Evolutionary conservation across 2,329 filamentous ascomycete species (phyloP).

Genomic region (Fusarium concolor): DNA sequence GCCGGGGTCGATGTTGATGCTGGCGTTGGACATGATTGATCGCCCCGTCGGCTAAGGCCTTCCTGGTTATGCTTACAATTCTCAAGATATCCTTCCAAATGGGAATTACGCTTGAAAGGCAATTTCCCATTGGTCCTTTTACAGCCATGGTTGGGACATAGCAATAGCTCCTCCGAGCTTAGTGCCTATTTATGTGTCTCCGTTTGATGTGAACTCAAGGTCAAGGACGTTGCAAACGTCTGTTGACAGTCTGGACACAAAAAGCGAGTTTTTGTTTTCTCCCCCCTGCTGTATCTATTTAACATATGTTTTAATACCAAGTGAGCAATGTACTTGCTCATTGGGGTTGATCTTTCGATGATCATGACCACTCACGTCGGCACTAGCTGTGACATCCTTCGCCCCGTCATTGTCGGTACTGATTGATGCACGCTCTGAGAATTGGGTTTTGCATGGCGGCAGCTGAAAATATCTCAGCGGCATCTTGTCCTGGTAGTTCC

Average conservation of each 20-base stretch:
- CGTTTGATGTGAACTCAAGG: not conserved
- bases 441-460: not conserved
- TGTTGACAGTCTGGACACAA: not conserved
- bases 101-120: not conserved
- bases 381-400: too few species aligned
- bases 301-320: not conserved
- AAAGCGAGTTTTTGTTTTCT: not conserved
- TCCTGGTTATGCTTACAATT: not conserved
- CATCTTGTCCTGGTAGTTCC: not conserved
- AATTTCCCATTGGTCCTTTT: not conserved
- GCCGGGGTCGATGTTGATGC: not conserved
- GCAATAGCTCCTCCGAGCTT: not conserved
- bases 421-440: not conserved
- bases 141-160: not conserved
- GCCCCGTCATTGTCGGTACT: rapidly evolving
- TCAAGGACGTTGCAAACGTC: not conserved
- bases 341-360: not conserved
- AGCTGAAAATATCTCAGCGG: too few species aligned
- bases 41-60: too few species aligned
- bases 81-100: not conserved
- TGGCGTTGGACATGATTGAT: not conserved
- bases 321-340: not conserved
- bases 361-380: too few species aligned
- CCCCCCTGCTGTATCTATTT: not conserved
- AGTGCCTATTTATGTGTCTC: not conserved